phyloP scores from a whole-genome alignment of 805 yeast genomes.

The Lipomyces mesembrius region DNA sequence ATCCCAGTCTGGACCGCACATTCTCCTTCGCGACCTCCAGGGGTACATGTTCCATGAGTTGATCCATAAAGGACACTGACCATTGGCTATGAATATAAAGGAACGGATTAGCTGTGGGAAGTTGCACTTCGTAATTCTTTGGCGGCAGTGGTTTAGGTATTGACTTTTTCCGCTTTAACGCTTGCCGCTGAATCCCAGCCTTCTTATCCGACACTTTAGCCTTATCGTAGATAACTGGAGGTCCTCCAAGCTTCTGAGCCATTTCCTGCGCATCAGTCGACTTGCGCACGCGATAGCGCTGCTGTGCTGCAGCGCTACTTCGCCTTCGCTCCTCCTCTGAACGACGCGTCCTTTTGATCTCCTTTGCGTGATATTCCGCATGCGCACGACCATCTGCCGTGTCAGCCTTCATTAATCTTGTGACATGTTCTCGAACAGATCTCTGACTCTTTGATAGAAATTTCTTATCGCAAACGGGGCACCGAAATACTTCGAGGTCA shows the following conservation, averaged over 20 bases:
- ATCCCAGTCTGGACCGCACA: slow-evolving; percentile 5
- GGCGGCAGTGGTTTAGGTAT: slow-evolving; percentile 25
- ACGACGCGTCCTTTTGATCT: slow-evolving; percentile 21
- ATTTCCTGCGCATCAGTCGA: slow-evolving; percentile 24
- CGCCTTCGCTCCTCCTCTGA: slow-evolving; percentile 25
- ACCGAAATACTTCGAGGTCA: slow-evolving; percentile 24
- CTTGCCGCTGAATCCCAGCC: slow-evolving; percentile 26
- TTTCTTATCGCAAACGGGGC: slow-evolving; percentile 33
- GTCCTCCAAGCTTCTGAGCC: slow-evolving; percentile 25
- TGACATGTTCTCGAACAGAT: slow-evolving; percentile 30
- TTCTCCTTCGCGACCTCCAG: slow-evolving; percentile 20
- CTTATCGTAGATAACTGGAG: slow-evolving; percentile 27
- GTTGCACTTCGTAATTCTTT: neutral
- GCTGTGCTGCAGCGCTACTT: slow-evolving; percentile 30
- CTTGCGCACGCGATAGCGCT: slow-evolving; percentile 25
- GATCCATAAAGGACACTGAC: slow-evolving; percentile 21
- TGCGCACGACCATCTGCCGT: slow-evolving; percentile 26
- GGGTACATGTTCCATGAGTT: slow-evolving; percentile 15
- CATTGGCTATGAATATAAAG: slow-evolving; percentile 20
- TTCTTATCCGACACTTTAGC: slow-evolving; percentile 28
- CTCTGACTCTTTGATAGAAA: slow-evolving; percentile 27
- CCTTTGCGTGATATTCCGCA: slow-evolving; percentile 21
- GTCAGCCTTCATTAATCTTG: slow-evolving; percentile 26
- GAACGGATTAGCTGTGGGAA: slow-evolving; percentile 24
- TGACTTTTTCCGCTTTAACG: slow-evolving; percentile 13